Base-by-base conservation (phyloP, 2,329 filamentous ascomycete genomes). In the Bretziella fagacearum region DNA sequence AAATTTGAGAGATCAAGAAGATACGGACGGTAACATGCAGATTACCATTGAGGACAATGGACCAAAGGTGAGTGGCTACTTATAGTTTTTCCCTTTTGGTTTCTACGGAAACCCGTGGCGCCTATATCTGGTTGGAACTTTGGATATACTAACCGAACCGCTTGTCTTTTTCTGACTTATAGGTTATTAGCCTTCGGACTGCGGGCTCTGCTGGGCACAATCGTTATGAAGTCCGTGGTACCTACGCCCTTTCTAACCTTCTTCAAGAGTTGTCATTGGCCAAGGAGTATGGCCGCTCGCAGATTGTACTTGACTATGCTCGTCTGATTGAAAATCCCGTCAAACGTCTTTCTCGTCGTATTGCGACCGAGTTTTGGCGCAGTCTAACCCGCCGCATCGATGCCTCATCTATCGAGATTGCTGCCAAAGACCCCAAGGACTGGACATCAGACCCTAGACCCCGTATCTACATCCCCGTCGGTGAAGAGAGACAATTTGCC, bases 31-130 rank as follows among this genome's bases (percentile, higher is more conserved):
- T 48, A 95, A 98, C 62, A 84, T 85, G 70, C 87, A 96, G 62
- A 98, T 98, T 61, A 98, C 91, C 25, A 93, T 96, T 56, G 91
- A 96, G 59, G 91, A 98, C 64, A 74, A 76, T 53, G 91, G 91
- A 0, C 89, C 91, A 43, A 98, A 96, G 72, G 83, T 81, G 61
- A 53, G 58, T 42, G 22, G 20, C 8, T 15, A 22, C 25, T n/a
- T n/a, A 6, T 7, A 29, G 7, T 22, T 30, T 26, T 18, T 26
- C 30, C 10, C 25, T 41, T 18, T 25, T 29, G 10, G 13, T 13
- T 20, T 20, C 18, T n/a, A 11, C 6, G 36, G 18, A 7, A 46
- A 23, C 15, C n/a, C 20, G 37, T 20, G 44, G 15, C 32, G 39
- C 49, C 44, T n/a, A n/a, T n/a, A n/a, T n/a, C n/a, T n/a, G n/a